Evolutionary conservation across 495 filamentous ascomycete species (phyloP), one percentile per base, ranked within the genome.

Genomic region (Neurospora sp.): DNA sequence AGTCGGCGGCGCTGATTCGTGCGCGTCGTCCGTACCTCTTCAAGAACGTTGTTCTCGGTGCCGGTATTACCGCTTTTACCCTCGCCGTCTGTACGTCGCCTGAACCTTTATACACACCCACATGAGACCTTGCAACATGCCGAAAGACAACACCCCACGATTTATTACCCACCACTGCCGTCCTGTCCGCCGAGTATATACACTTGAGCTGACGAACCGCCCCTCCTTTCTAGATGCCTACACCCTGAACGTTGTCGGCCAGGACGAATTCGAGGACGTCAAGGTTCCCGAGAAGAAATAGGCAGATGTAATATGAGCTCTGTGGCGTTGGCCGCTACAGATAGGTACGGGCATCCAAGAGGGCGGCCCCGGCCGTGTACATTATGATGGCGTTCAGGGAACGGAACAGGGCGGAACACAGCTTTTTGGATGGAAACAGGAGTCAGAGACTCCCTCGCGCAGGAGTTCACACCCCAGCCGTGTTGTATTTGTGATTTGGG

Each of bases 201-300:
- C 12, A 31, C 31, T 9, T 4, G 48, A 39, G 44, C 71, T 73
- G 48, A 77, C 66, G 40, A 69, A 10, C 31, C 20, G 16, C 18
- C n/a, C n/a, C 37, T 70, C 16, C 41, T 69, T 72, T 71, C 73
- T 35, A 99, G 96, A 97, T 80, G 83, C 89, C 71, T 98, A 92
- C 82, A 98, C 96, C 10, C 92, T 99, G 79, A 86, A 84, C 71
- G 94, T 92, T 35, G 90, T 99, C 79, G 91, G 94, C 42, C 96
- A 98, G 83, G 96, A 99, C 81, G 94, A 99, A 74, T 99, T 99
- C 88, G 93, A 95, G 77, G 96, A 99, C 80, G 94, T 99, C 72
- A 89, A 89, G 77, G 90, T 97, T 59, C 94, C 95, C 69, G 91
- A 92, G 74, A 82, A 78, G 76, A 83, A 79, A 69, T 83, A 69